Base-by-base conservation (phyloP, 202 grass and related monocot genomes). In the Carex arenaria region DNA sequence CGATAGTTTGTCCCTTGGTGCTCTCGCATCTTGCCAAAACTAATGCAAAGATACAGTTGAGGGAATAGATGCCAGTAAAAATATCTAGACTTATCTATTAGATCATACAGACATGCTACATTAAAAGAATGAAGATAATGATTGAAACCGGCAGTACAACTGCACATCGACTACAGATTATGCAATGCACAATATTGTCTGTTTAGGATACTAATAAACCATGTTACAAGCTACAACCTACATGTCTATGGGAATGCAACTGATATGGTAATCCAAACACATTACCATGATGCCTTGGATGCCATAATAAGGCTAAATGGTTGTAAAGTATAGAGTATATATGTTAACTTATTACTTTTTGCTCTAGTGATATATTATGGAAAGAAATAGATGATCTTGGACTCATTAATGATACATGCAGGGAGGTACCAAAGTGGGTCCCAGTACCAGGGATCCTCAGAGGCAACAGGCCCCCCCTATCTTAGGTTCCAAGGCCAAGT, bases 401-500 rank as follows among this genome's bases (percentile, higher is more conserved):
- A 77, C 28, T 57, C 15, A 77, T 32, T 77, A 36, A n/a, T 77
- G 6, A 36, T 80, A 11, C 59, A 20, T 77, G 63, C 81, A 90
- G 93, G 81, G 10, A 86, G 86, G 84, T 79, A 14, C 60, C 88
- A 82, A 12, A 62, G 72, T 1, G 87, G 83, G 73, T 31, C 82
- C 64, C 81, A 36, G 67, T 64, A 86, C 19, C 85, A 85, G 38
- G 79, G 86, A 69, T 87, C 90, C 79, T 86, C 69, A 45, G 64
- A 60, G 60, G 70, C 49, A 12, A 36, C 66, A 59, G 87, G 65
- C 26, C 77, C 89, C n/a, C 23, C 45, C 1, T 68, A 83, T 83
- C 36, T 64, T 60, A 87, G 90, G 81, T 32, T 90, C 80, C 90
- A 80, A 64, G 61, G 80, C 51, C 94, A 93, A 38, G 77, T 93